phyloP scores from a whole-genome alignment of 768 basidiomycete genomes.

The Chlorophyllum brunneum region DNA sequence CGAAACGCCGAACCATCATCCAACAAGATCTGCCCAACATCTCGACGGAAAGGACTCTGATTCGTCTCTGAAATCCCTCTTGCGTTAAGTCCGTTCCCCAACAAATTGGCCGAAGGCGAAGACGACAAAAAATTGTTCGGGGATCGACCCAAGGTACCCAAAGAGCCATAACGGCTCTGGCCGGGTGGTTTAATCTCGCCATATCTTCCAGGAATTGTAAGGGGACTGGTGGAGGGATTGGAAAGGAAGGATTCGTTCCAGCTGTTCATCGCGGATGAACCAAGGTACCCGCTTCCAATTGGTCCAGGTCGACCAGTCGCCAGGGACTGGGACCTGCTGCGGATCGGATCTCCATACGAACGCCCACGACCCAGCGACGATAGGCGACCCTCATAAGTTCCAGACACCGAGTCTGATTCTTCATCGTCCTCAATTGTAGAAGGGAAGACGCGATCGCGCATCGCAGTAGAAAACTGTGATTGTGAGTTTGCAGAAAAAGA shows the following conservation, averaged over 20 bases:
- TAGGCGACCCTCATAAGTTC: slow-evolving; percentile 57
- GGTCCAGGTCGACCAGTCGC: slow-evolving; percentile 56
- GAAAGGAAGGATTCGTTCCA: slow-evolving; percentile 61
- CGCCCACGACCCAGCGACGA: slow-evolving; percentile 51
- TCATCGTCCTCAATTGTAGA: slow-evolving; percentile 78
- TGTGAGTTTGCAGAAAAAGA: slow-evolving; percentile 62
- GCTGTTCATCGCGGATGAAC: slow-evolving; percentile 42
- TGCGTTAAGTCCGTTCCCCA: slow-evolving; percentile 38
- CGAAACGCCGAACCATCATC: slow-evolving; percentile 72
- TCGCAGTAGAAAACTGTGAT: slow-evolving; percentile 54
- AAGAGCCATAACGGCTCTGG: slow-evolving; percentile 59
- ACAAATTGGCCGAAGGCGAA: slow-evolving; percentile 42
- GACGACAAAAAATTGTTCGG: slow-evolving; percentile 47
- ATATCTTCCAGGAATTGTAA: slow-evolving; percentile 50
- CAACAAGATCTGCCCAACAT: slow-evolving; percentile 72
- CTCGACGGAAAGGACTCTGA: slow-evolving; percentile 82
- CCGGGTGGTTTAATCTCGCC: slow-evolving; percentile 63
- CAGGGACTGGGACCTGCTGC: slow-evolving; percentile 76
- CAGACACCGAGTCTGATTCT: slow-evolving; percentile 60
- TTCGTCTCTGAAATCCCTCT: slow-evolving; percentile 49
- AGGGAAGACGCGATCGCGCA: slow-evolving; percentile 66
- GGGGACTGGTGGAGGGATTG: slow-evolving; percentile 27
- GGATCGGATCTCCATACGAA: slow-evolving; percentile 59
- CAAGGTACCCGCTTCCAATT: slow-evolving; percentile 46
- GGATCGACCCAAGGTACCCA: slow-evolving; percentile 53